Evolutionary conservation across 495 filamentous ascomycete genomes (phyloP).

Genomic region (Astrothelium subdiscretum): DNA sequence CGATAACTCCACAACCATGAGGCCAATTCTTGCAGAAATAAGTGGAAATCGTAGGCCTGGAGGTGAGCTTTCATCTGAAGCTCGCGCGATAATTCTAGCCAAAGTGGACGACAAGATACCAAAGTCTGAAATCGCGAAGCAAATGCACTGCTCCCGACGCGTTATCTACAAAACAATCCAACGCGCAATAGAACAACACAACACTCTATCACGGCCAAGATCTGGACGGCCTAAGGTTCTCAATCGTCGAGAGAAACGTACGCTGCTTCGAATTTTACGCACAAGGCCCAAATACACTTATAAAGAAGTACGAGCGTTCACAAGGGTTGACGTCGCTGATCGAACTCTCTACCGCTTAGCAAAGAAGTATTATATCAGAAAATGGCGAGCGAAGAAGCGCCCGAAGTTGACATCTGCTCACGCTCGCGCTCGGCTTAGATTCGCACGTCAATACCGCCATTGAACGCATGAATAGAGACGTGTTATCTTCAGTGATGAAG

Average conservation of each 20-base stretch:
- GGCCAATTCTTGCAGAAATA: background rate
- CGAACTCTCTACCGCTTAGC: background rate
- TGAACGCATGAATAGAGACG: background rate
- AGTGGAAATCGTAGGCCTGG: background rate
- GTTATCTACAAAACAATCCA: background rate
- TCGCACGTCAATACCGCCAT: background rate
- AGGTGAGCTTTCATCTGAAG: background rate
- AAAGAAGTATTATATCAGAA: constrained; percentile 1
- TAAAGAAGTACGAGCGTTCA: background rate
- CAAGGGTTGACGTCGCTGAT: background rate
- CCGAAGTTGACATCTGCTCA: background rate
- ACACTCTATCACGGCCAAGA: background rate
- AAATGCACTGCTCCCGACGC: background rate
- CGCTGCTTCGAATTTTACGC: background rate
- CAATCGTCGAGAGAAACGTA: background rate
- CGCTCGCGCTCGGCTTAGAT: background rate
- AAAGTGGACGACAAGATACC: background rate
- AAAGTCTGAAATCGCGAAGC: background rate
- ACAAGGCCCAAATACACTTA: background rate
- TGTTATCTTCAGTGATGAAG: constrained; percentile 4
- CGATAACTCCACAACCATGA: background rate
- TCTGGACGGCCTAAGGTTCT: background rate
- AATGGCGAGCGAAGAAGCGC: constrained; percentile 4
- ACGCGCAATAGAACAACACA: background rate
- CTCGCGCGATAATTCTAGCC: background rate